Percentiles rank a stretch among this genome's conserved stretches.
These are phyloP conservation scores for Terfezia claveryi DNA, from an alignment of 495 filamentous ascomycete genomes.

Conservation along the genomic window DNA sequence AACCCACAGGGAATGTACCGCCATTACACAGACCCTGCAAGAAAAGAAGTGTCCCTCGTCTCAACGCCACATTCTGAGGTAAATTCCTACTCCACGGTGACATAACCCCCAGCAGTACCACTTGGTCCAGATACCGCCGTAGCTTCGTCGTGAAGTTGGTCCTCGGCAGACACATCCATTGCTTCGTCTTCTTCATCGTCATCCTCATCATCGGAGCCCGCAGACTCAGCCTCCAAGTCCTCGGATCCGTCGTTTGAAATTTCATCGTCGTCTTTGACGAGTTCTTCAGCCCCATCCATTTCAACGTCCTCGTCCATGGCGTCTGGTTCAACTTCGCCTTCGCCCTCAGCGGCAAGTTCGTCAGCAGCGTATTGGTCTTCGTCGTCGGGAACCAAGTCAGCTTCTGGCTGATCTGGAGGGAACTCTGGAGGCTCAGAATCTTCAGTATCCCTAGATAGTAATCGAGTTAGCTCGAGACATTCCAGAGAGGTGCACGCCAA, in stretches of 20 bases:
- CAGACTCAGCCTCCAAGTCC: constrained; percentile 85
- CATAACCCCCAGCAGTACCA: neutral
- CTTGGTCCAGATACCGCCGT: constrained; percentile 7
- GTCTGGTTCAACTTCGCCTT: constrained; percentile 26
- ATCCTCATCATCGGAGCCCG: constrained; percentile 69
- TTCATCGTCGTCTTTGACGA: constrained; percentile 50
- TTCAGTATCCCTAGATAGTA: constrained; percentile 58
- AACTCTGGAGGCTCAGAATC: constrained; percentile 88
- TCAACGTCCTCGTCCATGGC: constrained; percentile 22
- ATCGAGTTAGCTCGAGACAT: neutral
- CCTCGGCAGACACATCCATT: constrained; percentile 40
- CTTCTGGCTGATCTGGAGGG: constrained; percentile 92
- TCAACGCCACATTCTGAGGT: too few species aligned
- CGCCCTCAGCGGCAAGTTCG: constrained; percentile 41
- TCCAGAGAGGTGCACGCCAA: neutral
- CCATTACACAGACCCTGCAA: too few species aligned
- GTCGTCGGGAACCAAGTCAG: constrained; percentile 66
- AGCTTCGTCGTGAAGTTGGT: constrained; percentile 30
- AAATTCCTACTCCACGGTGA: neutral
- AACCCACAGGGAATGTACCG: too few species aligned
- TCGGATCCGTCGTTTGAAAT: constrained; percentile 73
- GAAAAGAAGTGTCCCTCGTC: too few species aligned
- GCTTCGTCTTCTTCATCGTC: constrained; percentile 58
- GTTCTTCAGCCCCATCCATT: constrained; percentile 25
- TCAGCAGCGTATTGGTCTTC: constrained; percentile 72